Evolutionary conservation across 768 basidiomycete species (phyloP).

Genomic region (Lyophyllum decastes): DNA sequence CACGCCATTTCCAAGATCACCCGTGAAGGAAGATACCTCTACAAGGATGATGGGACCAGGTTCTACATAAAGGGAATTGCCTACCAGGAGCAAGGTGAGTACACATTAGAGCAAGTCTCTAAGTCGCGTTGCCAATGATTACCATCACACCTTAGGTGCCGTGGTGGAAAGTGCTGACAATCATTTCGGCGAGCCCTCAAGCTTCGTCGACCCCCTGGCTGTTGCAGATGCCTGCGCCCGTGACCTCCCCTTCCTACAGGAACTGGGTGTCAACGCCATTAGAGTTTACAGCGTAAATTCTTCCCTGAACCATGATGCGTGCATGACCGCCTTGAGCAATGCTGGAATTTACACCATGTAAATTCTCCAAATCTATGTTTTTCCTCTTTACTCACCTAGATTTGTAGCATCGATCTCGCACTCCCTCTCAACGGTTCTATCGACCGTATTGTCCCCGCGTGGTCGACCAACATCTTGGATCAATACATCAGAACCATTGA

Average conservation of each 20-base stretch:
- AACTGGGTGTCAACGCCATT: constrained; percentile 79
- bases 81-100: constrained; percentile 78
- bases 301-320: constrained; percentile 79
- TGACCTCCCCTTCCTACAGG: constrained; percentile 75
- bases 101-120: background rate
- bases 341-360: constrained; percentile 92
- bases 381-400: constrained; percentile 6
- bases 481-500: constrained; percentile 79
- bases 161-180: constrained; percentile 52
- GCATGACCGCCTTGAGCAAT: constrained; percentile 75
- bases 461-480: constrained; percentile 81
- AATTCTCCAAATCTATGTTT: constrained; percentile 26
- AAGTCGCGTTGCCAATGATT: background rate
- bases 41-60: constrained; percentile 68
- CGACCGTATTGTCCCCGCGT: constrained; percentile 68
- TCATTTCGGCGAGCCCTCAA: constrained; percentile 70
- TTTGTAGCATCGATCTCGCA: constrained; percentile 77
- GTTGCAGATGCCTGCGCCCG: constrained; percentile 67
- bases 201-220: constrained; percentile 80
- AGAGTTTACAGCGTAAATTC: constrained; percentile 89
- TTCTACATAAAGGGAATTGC: constrained; percentile 91
- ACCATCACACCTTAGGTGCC: constrained; percentile 28
- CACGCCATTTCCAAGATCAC: constrained; percentile 70
- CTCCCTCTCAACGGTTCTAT: constrained; percentile 87
- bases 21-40: constrained; percentile 79